Evolutionary conservation across 768 basidiomycete genomes (phyloP), one percentile per base, ranked within the genome.

Genomic region (Tricholoma furcatifolium): DNA sequence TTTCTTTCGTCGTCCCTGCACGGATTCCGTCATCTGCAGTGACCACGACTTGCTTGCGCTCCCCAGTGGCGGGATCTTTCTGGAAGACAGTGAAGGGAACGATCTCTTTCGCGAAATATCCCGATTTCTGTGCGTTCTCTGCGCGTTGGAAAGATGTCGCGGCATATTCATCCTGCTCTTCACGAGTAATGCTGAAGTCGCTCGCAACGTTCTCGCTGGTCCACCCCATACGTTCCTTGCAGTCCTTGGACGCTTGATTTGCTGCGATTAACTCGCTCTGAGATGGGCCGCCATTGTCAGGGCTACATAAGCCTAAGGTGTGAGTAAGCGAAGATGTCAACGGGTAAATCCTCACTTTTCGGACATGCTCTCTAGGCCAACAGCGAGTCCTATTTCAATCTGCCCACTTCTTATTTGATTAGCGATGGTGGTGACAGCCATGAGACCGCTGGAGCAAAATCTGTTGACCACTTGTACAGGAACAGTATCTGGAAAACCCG

Each of bases 291-390:
- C 84, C 85, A 2, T 73, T 73, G 64, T 89, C 88, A 1, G 84
- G 82, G 63, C 87, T 89, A 53, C 44, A 65, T 47, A 60, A 35
- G 32, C 53, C 8, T 35, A 43, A 41, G 46, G 38, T 47, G 30
- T 50, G 40, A 36, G 48, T 36, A 45, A 30, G 35, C 27, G 6
- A 11, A 38, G 10, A 21, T 39, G 42, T 18, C 36, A 44, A 10
- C 12, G 39, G 45, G 8, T 39, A 49, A 50, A 39, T 10, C 66
- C 80, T 54, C 66, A 88, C 81, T 86, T 87, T 62, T 81, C 70
- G 10, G 85, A 85, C 93, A 96, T 93, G 69, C 83, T 88, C 68
- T 95, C 92, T 14, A 89, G 79, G n/a, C 91, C 93, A 43, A 91
- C 67, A 27, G 88, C 88, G 15, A 93, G 73, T 2, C 91, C 91